Conservation (phyloP, 2,329 filamentous ascomycete genomes). For the Diaporthe vaccinii region DNA sequence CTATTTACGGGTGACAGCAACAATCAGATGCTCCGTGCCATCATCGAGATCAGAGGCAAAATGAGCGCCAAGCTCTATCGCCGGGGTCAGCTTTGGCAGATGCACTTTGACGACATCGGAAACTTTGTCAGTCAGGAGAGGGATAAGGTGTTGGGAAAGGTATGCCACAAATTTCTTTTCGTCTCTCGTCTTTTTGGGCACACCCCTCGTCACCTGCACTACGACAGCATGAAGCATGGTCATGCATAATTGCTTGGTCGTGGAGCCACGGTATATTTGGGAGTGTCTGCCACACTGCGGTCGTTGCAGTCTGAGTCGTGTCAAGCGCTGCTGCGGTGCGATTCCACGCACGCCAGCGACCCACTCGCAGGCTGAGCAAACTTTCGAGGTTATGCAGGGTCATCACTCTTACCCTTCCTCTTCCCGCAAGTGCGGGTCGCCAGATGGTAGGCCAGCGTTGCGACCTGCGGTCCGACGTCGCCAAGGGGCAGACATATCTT, state of each 20-base stretch:
- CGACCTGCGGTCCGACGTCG: constrained; percentile 8
- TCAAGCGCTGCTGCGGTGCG: constrained; percentile 29
- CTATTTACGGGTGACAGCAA: constrained; percentile 95
- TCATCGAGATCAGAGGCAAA: constrained; percentile 96
- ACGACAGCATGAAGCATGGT: not conserved
- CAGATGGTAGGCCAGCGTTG: constrained; percentile 7
- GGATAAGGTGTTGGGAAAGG: constrained; percentile 89
- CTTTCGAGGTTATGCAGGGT: constrained; percentile 21
- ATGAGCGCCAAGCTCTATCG: constrained; percentile 91
- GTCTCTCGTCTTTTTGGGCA: constrained; percentile 38
- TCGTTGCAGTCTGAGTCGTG: constrained; percentile 17
- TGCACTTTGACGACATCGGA: constrained; percentile 87
- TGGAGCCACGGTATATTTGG: constrained; percentile 32
- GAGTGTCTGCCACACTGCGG: constrained; percentile 5
- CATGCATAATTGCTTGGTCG: constrained; percentile 24
- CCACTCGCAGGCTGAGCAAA: constrained; percentile 28
- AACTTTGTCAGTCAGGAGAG: constrained; percentile 89
- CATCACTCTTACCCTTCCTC: constrained; percentile 7
- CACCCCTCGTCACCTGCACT: constrained; percentile 33
- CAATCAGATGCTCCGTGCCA: constrained; percentile 97
- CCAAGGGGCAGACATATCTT: not conserved
- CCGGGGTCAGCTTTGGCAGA: constrained; percentile 79
- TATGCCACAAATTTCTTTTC: constrained; percentile 54
- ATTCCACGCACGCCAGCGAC: constrained; percentile 29
- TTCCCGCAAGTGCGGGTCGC: constrained; percentile 7